A percentile compares a stretch with the other conserved stretches of the same genome.
phyloP scores from a whole-genome alignment of 768 basidiomycete genomes.

The Kwoniella botswanensis region DNA sequence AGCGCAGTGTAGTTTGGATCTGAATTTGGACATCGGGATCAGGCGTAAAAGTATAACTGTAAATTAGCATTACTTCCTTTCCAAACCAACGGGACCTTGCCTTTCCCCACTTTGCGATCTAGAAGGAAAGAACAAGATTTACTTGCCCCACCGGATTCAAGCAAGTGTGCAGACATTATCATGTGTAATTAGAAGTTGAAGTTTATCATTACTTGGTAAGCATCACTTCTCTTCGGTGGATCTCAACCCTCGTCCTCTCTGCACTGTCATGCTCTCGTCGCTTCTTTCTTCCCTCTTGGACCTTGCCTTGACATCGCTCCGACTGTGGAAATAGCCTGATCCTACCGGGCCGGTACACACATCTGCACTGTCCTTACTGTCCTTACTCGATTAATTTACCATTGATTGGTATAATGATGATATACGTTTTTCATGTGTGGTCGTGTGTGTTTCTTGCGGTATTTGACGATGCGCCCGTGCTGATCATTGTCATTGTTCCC shows the following conservation, averaged over 20 bases:
- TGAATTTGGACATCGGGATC: not conserved
- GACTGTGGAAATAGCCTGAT: not conserved
- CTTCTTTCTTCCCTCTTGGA: not conserved
- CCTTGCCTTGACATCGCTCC: not conserved
- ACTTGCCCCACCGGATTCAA: no score
- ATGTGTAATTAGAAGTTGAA: no score
- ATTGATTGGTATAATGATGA: not conserved
- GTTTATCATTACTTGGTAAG: no score
- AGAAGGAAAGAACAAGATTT: no score
- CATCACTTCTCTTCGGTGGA: no score
- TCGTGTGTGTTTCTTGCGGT: no score
- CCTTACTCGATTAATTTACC: not conserved
- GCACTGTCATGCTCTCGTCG: not conserved
- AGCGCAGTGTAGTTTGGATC: not conserved
- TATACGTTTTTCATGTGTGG: not conserved
- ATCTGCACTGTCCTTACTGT: constrained; percentile 4
- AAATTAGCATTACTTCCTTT: not conserved
- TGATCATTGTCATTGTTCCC: not conserved
- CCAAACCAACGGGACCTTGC: not conserved
- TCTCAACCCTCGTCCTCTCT: no score
- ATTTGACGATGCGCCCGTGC: constrained; percentile 5
- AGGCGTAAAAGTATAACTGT: not conserved
- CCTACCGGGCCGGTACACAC: not conserved
- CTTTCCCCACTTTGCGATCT: not conserved
- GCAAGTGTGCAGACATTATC: no score